Base-by-base conservation (phyloP, 179 eudicot species). In the Heliamphora pulchella region DNA sequence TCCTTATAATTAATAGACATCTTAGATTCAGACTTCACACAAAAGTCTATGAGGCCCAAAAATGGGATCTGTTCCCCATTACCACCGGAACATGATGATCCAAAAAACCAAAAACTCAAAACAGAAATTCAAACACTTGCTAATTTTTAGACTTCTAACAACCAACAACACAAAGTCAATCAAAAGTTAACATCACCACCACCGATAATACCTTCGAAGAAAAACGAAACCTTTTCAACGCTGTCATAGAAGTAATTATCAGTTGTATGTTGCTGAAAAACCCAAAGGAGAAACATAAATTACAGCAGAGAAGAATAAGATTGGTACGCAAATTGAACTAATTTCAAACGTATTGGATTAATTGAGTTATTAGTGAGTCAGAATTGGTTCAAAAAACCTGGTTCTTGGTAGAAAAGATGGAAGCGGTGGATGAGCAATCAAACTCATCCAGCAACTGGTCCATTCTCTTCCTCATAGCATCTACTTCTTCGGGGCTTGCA, bases 241-340 rank as follows among this genome's bases (percentile, higher is more conserved):
- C 99, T 96, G 22, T 96, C 94, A 61, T 77, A 96, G 89, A 96
- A 96, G 86, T 96, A 94, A 75, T 94, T 81, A 80, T 86, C 90
- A 72, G 89, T 88, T 1, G 96, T 88, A 13, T 82, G 84, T 87
- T 83, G 91, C 98, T 95, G 84, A 62, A 70, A 73, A 73, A 44
- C 5, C 13, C n/a, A n/a, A 76, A 79, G 68, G 9, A 64, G 46
- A 73, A 10, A 43, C 78, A 71, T 7, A 3, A 48, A 14, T 11
- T 74, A 58, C n/a, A n/a, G n/a, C n/a, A n/a, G n/a, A n/a, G n/a
- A n/a, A n/a, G n/a, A n/a, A n/a, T n/a, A n/a, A n/a, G n/a, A n/a
- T n/a, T n/a, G n/a, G n/a, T n/a, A n/a, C n/a, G n/a, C n/a, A n/a
- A n/a, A n/a, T n/a, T n/a, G n/a, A n/a, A n/a, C n/a, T n/a, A n/a